These are phyloP conservation scores for Arbutus unedo DNA, from an alignment of 148 eudicot genomes.

Conservation along the genomic window DNA sequence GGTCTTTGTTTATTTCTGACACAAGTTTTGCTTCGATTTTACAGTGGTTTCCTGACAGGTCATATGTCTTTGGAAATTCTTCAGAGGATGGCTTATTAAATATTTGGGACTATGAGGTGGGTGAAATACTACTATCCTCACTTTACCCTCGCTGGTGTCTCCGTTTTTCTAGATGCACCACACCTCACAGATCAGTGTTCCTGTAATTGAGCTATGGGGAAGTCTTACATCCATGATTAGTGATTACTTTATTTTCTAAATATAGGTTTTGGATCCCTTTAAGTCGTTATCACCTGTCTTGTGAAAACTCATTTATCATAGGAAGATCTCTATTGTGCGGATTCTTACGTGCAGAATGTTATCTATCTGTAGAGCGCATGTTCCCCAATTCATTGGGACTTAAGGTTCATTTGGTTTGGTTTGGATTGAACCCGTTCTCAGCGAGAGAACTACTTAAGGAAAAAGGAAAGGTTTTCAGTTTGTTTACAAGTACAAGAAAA, in stretches of 20 bases:
- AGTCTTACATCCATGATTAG: too few relatives aligned
- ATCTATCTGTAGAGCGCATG: neutral
- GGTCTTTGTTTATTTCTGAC: neutral
- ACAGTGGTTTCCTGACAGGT: slow-evolving; percentile 90
- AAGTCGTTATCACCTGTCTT: neutral
- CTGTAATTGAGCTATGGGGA: neutral
- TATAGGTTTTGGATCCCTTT: neutral
- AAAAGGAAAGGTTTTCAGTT: neutral
- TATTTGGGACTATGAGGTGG: slow-evolving; percentile 93
- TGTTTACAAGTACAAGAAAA: neutral
- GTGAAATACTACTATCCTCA: slow-evolving; percentile 6
- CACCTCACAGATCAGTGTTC: neutral
- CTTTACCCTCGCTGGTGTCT: neutral
- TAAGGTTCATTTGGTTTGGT: too few relatives aligned
- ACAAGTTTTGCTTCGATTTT: slow-evolving; percentile 17
- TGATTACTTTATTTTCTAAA: neutral
- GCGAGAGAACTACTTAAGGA: neutral
- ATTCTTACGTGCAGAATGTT: neutral
- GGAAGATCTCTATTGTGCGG: too few relatives aligned
- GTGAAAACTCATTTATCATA: neutral
- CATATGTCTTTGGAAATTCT: slow-evolving; percentile 88
- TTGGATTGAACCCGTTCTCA: too few relatives aligned
- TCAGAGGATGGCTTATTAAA: slow-evolving; percentile 88
- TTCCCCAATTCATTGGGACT: too few relatives aligned
- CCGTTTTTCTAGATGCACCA: neutral